Conservation (phyloP, 2,329 filamentous ascomycete species). For the Ceratocystis ficicola region DNA sequence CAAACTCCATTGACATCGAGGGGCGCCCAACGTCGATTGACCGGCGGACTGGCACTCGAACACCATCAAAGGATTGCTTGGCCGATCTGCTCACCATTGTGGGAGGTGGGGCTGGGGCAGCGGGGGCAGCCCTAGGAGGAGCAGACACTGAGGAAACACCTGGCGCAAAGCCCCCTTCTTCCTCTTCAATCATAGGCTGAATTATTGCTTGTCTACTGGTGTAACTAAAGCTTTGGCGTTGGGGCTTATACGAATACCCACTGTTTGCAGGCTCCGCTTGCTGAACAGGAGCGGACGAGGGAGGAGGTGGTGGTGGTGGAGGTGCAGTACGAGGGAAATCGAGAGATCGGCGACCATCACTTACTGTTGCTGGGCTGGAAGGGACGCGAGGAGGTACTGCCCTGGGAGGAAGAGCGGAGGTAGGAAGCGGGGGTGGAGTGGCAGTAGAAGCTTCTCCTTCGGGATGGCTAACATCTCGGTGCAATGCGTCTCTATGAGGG, state of each 20-base stretch:
- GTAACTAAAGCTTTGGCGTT: conserved; percentile 21
- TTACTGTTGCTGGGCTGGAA: conserved; percentile 41
- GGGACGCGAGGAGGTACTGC: conserved; percentile 47
- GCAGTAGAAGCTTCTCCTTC: conserved; percentile 49
- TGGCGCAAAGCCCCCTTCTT: conserved; percentile 35
- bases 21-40: conserved; percentile 69
- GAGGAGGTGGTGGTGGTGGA: conserved; percentile 27
- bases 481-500: conserved; percentile 88
- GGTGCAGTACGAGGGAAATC: conserved; percentile 44
- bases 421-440: conserved; percentile 37
- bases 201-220: conserved; percentile 24
- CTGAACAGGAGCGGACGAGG: background rate
- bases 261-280: conserved; percentile 30
- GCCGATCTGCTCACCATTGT: conserved; percentile 27
- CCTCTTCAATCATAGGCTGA: conserved; percentile 36
- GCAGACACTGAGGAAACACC: conserved; percentile 3
- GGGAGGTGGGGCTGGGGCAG: conserved; percentile 25
- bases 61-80: conserved; percentile 54
- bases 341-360: conserved; percentile 44
- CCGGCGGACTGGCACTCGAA: conserved; percentile 37
- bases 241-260: conserved; percentile 47
- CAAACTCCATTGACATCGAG: conserved; percentile 56
- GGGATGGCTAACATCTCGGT: conserved; percentile 32
- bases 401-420: conserved; percentile 35
- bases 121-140: conserved; percentile 24